Evolutionary conservation across 2,329 filamentous ascomycete genomes (phyloP), one percentile per base, ranked within the genome.

Genomic region (Paecilomyces formosus): DNA sequence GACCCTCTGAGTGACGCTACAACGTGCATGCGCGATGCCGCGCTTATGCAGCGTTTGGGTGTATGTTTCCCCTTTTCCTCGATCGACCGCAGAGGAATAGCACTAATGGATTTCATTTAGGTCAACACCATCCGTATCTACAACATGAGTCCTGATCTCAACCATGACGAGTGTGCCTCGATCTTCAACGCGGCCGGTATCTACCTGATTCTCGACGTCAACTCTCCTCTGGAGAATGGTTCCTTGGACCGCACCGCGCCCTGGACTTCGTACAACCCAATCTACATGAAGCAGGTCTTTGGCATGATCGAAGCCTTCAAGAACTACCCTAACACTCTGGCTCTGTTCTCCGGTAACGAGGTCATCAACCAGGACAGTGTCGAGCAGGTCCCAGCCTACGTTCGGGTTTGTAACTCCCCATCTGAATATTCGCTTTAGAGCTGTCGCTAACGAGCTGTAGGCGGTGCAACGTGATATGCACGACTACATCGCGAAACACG

Each of bases 281-380:
- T 72, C 55, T 86, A 86, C 68, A 77, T 86, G 58, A 71, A 74
- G 58, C 82, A 84, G 63, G 79, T 85, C 63, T 88, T 87, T 66
- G 78, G 79, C 60, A 78, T 88, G 39, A 81, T 88, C 39, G 85
- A 88, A 70, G 82, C 82, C 5, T 88, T 88, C 79, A 87, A 86
- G 70, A 72, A 78, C 65, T 88, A 84, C 72, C 83, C 84, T 58
- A 88, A 88, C 72, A 81, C 81, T 2, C 76, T 88, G 26, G 86
- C 80, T 45, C 88, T 88, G 78, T 87, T 89, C 70, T 79, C 83
- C 28, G 86, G 83, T 35, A 88, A 89, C 67, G 86, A 88, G 71
- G 82, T 88, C 55, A 87, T 88, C 75, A 86, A 87, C 65, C 81
- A 87, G 67, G 69, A 84, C 11, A 83, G 80, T 54, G 75, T 76